Evolutionary conservation across 2,329 filamentous ascomycete genomes (phyloP).

Genomic region (Ceratocystis cubensis): DNA sequence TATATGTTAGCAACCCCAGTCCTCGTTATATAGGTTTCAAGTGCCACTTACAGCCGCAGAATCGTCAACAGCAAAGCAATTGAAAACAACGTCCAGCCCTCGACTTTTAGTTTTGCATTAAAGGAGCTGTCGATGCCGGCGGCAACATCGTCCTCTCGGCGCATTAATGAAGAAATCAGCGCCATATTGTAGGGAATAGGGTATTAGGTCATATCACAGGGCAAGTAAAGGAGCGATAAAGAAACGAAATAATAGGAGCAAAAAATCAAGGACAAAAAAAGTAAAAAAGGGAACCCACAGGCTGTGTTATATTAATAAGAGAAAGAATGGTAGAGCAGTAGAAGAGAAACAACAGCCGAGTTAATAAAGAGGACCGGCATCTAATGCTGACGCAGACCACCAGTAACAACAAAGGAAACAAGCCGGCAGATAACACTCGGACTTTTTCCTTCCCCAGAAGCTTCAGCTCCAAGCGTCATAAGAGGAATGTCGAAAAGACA

Average conservation of each 20-base stretch:
- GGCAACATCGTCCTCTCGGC: slow-evolving; percentile 16
- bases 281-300: neutral
- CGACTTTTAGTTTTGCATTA: slow-evolving; percentile 13
- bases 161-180: neutral
- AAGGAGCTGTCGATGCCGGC: slow-evolving; percentile 17
- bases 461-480: slow-evolving; percentile 4
- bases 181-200: neutral
- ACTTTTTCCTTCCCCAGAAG: neutral
- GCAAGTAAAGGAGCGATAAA: neutral
- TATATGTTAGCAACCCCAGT: neutral
- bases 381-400: neutral
- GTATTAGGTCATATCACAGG: neutral
- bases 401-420: neutral
- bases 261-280: neutral
- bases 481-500: neutral
- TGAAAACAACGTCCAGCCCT: slow-evolving; percentile 20
- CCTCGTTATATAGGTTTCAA: neutral
- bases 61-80: slow-evolving; percentile 16
- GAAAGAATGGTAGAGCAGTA: neutral
- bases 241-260: neutral
- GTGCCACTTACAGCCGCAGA: slow-evolving; percentile 16
- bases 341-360: slow-evolving; percentile 5
- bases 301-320: neutral
- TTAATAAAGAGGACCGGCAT: neutral
- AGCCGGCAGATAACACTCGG: neutral